Evolutionary conservation across 306 rosid genomes (phyloP), one percentile per base, ranked within the genome.

Genomic region (Cicer bijugum): DNA sequence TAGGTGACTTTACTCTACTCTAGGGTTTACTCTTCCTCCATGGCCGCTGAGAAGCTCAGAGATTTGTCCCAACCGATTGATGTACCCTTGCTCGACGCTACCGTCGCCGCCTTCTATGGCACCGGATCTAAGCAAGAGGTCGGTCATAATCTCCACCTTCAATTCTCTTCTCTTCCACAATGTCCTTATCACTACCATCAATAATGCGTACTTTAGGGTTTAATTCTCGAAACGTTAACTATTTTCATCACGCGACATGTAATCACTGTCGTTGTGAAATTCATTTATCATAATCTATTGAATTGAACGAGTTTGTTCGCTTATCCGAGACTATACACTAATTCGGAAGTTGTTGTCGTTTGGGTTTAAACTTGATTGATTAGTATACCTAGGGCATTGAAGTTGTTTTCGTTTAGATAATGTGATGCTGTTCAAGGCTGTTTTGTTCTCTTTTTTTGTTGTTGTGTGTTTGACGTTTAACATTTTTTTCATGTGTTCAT

Each of bases 111-210:
- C 82, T 95, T 95, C 86, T 95, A 95, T 72, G 99, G 99, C 82
- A 95, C 99, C 75, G 99, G 97, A 95, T 95, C 99, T 91, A 95
- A 91, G 81, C 92, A 86, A 79, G 97, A 95, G 97, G 99, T 88
- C 50, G 76, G 79, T 12, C 51, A 17, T 68, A 69, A 15, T 66
- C 28, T 42, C 39, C 23, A 59, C 17, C 19, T 37, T 59, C 45
- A 9, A 33, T 55, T 20, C 17, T 72, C 46, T 51, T 8, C 3
- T 42, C 4, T 67, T 64, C 1, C 60, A 39, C 33, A 64, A 17
- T 52, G 71, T 75, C 58, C 7, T 67, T 12, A 50, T 4, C 12
- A 43, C 47, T 15, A 0, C 6, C 1, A 6, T 16, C 11, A 8
- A 23, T 69, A 1, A 14, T 39, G 9, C 72, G 0, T 56, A 58